Evolutionary conservation across 2,329 filamentous ascomycete genomes (phyloP).

Genomic region (Orbilia quercus): DNA sequence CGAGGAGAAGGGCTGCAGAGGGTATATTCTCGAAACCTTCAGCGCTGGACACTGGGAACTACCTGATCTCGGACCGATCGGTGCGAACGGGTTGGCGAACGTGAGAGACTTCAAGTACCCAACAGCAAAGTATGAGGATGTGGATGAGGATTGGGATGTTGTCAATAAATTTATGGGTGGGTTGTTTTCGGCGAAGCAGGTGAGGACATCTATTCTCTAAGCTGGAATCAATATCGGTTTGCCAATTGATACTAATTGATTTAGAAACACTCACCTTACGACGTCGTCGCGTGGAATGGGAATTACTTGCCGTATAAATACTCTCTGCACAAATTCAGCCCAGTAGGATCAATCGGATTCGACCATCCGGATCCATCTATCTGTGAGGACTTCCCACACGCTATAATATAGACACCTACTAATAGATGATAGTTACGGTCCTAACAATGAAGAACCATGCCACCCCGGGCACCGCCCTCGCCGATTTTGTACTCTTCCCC

Average conservation of each 20-base stretch:
- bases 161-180: constrained; percentile 56
- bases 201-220: neutral
- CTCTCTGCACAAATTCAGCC: constrained; percentile 80
- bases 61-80: constrained; percentile 78
- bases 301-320: constrained; percentile 86
- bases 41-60: constrained; percentile 75
- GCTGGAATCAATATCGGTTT: neutral
- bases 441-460: constrained; percentile 69
- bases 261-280: constrained; percentile 77
- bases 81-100: constrained; percentile 79
- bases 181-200: constrained; percentile 48
- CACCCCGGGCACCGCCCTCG: constrained; percentile 72
- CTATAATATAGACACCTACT: neutral
- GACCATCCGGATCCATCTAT: constrained; percentile 84
- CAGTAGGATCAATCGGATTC: constrained; percentile 77
- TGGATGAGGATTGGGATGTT: constrained; percentile 65
- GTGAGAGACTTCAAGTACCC: constrained; percentile 80
- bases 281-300: constrained; percentile 83
- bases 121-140: constrained; percentile 75
- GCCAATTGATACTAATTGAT: constrained; percentile 60
- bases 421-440: constrained; percentile 67
- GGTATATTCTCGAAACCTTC: constrained; percentile 81
- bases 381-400: constrained; percentile 62
- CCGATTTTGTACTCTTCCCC: constrained; percentile 74
- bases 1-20: constrained; percentile 61